phyloP scores from a whole-genome alignment of 2,329 filamentous ascomycete species.

The Sporothrix curviconia region DNA sequence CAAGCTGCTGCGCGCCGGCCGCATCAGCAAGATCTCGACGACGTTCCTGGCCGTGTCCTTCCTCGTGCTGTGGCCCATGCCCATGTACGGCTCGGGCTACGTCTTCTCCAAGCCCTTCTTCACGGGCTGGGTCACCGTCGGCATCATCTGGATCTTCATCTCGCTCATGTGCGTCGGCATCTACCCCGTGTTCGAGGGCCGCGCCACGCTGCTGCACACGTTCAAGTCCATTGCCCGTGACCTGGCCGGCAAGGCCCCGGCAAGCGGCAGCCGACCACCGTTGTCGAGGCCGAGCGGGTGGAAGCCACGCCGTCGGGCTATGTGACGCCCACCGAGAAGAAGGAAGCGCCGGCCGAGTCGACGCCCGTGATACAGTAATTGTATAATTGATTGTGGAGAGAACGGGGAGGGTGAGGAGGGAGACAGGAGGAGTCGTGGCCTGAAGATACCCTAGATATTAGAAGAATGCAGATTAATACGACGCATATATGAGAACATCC shows the following conservation, averaged over 20 bases:
- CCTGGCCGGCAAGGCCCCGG: conserved; percentile 38
- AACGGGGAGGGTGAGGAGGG: neutral
- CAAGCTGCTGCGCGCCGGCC: conserved; percentile 28
- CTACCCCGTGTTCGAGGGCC: conserved; percentile 75
- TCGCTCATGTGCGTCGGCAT: conserved; percentile 67
- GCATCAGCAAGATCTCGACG: conserved; percentile 29
- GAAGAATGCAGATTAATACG: no score
- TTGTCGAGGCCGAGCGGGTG: conserved; percentile 19
- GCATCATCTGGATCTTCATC: conserved; percentile 74
- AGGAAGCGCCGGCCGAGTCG: conserved; percentile 6
- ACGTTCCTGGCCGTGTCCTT: conserved; percentile 46
- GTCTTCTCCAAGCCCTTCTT: conserved; percentile 79
- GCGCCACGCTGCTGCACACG: conserved; percentile 58
- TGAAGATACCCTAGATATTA: conserved; percentile 4
- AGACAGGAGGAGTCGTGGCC: neutral
- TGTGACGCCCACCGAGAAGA: conserved; percentile 20
- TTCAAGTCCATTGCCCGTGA: conserved; percentile 57
- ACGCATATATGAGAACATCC: no score
- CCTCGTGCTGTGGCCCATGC: conserved; percentile 84
- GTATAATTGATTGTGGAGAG: neutral
- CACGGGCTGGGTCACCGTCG: conserved; percentile 70
- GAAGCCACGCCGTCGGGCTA: conserved; percentile 14
- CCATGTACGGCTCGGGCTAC: conserved; percentile 77
- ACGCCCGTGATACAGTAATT: neutral
- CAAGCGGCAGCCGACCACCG: conserved; percentile 10